Base-by-base conservation (phyloP, 768 basidiomycete species). In the Tulasnella sp. region DNA sequence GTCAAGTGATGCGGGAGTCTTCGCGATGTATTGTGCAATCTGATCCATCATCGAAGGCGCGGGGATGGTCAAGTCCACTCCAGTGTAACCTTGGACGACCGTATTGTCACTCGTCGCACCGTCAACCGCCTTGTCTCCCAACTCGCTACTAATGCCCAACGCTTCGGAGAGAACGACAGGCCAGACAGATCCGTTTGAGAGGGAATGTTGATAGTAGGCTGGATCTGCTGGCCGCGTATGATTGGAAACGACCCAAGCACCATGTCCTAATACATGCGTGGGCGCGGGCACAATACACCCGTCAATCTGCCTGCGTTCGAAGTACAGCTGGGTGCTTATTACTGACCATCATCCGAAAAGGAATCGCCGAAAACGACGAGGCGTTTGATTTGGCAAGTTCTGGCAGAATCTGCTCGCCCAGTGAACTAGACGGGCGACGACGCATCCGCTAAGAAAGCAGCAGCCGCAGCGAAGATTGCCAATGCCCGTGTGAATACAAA, bases 21-120 rank as follows among this genome's bases (percentile, higher is more conserved):
- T 29, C n/a, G 12, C 38, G 19, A 72, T 22, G 71, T 72, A 72
- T 29, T 40, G 29, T 8, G 71, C 3, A n/a, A 49, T 49, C 31
- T 72, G 71, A 11, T 72, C 71, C 7, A 72, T n/a, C 29, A 39
- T 39, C 14, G 40, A 72, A 42, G 71, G 71, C 1, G 45, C 71
- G 1, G 40, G 71, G 40, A 72, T 42, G 8, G 71, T 72, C 71
- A 39, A 72, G 15, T 40, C 40, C 31, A 39, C 40, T 9, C 71
- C 71, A 42, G 71, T 72, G 31, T 72, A 42, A 49, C 71, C 71
- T 72, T 72, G 71, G 6, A 72, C 71, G 22, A 29, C 40, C 25
- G 71, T 40, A 31, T 72, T 72, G 40, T 72, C 40, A 19, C 40
- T 42, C 40, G 71, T 72, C 36, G 71, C 71, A 14, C 29, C 71